Percentiles rank a stretch among this genome's conserved stretches.
Evolutionary conservation across 352 stramenopile genomes (phyloP).

Genomic region (Phytopythium oedochilum): DNA sequence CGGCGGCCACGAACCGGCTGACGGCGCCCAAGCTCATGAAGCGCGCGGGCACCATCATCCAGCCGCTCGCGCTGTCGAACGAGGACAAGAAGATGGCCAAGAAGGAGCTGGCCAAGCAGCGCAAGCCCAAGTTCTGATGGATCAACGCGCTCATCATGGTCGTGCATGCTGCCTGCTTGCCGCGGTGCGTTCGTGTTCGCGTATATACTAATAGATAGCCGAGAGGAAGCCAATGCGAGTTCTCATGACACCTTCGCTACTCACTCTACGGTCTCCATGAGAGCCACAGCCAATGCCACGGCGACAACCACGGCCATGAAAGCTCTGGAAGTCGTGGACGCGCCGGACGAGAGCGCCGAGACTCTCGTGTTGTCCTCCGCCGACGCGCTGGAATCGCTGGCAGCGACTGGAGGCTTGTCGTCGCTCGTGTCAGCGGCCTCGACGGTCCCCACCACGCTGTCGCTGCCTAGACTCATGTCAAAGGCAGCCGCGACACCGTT

Average conservation of each 20-base stretch:
- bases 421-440: constrained; percentile 10
- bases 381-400: background rate
- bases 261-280: too few relatives aligned
- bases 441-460: constrained; percentile 19
- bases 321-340: background rate
- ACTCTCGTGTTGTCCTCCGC: constrained; percentile 7
- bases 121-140: constrained; percentile 77
- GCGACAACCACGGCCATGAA: background rate
- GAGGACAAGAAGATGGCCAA: constrained; percentile 81
- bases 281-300: background rate
- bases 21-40: constrained; percentile 94
- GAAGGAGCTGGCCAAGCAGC: constrained; percentile 72
- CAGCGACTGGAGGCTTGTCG: constrained; percentile 5
- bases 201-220: constrained; percentile 6
- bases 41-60: constrained; percentile 91
- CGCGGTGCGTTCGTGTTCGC: background rate
- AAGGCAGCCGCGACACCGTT: constrained; percentile 28
- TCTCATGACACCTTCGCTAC: background rate
- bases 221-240: background rate
- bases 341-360: constrained; percentile 11
- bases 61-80: constrained; percentile 88
- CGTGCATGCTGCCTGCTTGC: background rate
- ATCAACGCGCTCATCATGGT: too few relatives aligned
- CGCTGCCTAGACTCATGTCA: constrained; percentile 17
- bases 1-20: constrained; percentile 86